Conservation (phyloP, 164 flowering plant species). For the Liriodendron chinense region DNA sequence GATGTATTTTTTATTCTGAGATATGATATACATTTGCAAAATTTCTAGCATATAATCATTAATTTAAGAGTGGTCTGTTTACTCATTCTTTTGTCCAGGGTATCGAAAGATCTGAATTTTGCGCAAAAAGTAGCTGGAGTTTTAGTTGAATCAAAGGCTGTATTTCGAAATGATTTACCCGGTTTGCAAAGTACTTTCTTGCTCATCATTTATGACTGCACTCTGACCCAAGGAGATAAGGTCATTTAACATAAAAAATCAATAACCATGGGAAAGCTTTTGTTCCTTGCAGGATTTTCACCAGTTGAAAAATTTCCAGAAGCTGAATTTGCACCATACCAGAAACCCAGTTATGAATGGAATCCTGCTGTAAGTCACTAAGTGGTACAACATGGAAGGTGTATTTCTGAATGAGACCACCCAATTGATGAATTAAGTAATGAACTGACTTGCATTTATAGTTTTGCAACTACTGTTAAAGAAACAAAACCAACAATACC, state of each 20-base stretch:
- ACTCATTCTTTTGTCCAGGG: conserved; percentile 34
- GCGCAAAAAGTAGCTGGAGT: conserved; percentile 71
- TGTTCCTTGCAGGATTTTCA: conserved; percentile 61
- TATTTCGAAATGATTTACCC: conserved; percentile 22
- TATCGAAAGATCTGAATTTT: conserved; percentile 51
- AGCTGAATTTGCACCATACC: conserved; percentile 79
- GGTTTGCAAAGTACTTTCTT: conserved; percentile 34
- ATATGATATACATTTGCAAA: background rate
- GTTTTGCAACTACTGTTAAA: background rate
- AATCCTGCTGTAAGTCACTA: conserved; percentile 74
- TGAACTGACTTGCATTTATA: background rate
- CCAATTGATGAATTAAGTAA: conserved; percentile 2
- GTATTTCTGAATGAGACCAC: background rate
- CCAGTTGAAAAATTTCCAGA: conserved; percentile 84
- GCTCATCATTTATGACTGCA: conserved; percentile 6
- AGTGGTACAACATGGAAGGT: background rate
- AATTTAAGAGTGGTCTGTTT: background rate
- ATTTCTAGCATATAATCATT: background rate
- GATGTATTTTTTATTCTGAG: background rate
- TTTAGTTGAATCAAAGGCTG: conserved; percentile 56
- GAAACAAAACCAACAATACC: background rate
- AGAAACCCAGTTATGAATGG: conserved; percentile 62
- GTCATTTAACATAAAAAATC: background rate
- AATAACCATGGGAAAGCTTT: conserved; percentile 1
- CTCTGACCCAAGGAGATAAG: background rate